Conservation (phyloP, 176 grass and related monocot genomes). For the Triticum timopheevii region DNA sequence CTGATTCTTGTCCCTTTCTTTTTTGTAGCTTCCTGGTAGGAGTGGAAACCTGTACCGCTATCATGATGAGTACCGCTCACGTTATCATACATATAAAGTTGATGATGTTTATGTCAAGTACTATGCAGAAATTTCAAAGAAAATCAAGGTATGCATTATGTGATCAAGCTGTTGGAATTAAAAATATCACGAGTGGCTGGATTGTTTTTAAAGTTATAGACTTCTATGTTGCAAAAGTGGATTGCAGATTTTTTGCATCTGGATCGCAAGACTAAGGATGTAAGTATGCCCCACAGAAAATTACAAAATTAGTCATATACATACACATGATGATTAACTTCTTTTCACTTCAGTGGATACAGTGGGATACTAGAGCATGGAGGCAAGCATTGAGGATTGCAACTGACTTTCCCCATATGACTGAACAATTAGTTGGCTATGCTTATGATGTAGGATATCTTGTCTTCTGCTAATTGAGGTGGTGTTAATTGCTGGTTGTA, state of each 20-base stretch:
- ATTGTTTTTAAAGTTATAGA: background rate
- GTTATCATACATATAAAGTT: background rate
- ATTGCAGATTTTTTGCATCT: background rate
- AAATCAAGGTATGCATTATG: slow-evolving; percentile 27
- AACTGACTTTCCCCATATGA: background rate
- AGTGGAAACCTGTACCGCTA: background rate
- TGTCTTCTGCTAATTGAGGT: slow-evolving; percentile 1
- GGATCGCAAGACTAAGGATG: background rate
- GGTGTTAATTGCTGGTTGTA: background rate
- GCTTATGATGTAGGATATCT: background rate
- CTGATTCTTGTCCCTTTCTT: background rate
- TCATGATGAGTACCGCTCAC: background rate
- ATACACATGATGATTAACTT: background rate
- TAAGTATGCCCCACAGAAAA: background rate
- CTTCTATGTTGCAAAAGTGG: slow-evolving; percentile 9
- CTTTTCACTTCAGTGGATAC: background rate
- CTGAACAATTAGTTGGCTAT: background rate
- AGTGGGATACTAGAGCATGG: background rate
- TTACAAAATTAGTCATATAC: background rate
- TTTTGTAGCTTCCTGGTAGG: background rate
- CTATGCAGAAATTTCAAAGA: slow-evolving; percentile 3
- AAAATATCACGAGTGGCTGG: background rate
- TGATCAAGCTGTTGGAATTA: background rate
- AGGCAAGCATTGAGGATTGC: slow-evolving; percentile 29
- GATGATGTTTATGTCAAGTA: slow-evolving; percentile 29